phyloP scores from a whole-genome alignment of 495 filamentous ascomycete species.

The Xylaria castorea region DNA sequence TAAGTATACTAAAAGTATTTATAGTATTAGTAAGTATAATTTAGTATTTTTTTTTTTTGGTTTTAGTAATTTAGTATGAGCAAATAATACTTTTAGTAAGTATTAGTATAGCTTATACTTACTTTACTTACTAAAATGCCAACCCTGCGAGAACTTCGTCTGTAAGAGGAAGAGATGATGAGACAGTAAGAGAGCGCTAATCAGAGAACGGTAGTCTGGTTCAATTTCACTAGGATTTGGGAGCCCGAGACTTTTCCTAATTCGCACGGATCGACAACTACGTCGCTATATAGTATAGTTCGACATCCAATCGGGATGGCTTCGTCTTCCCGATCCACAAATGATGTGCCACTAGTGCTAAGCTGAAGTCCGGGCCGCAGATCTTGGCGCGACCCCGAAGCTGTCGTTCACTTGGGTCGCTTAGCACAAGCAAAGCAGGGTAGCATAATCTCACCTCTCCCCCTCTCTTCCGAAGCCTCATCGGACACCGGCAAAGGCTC shows the following conservation, averaged over 20 bases:
- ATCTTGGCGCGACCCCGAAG: slow-evolving; percentile 13
- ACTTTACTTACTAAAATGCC: too few relatives aligned
- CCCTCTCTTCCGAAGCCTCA: background rate
- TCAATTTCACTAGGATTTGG: slow-evolving; percentile 8
- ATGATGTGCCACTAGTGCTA: slow-evolving; percentile 20
- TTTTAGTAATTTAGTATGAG: too few relatives aligned
- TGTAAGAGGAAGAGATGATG: slow-evolving; percentile 13
- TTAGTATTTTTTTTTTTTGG: too few relatives aligned
- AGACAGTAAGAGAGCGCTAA: background rate
- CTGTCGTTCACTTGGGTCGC: background rate
- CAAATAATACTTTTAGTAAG: too few relatives aligned
- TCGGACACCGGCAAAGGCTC: background rate
- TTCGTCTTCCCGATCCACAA: slow-evolving; percentile 3
- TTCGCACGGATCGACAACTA: slow-evolving; percentile 9
- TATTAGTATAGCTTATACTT: too few relatives aligned
- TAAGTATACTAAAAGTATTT: too few relatives aligned
- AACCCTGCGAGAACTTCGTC: too few relatives aligned
- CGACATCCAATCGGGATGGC: slow-evolving; percentile 22
- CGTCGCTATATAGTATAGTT: background rate
- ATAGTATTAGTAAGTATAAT: too few relatives aligned
- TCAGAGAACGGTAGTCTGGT: background rate
- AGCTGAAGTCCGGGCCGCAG: slow-evolving; percentile 23
- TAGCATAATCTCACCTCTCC: slow-evolving; percentile 1
- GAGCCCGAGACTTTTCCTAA: slow-evolving; percentile 3
- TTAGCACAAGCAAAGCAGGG: background rate